These are phyloP conservation scores for Canavalia gladiata DNA, from an alignment of 306 rosid species.

Conservation along the genomic window DNA sequence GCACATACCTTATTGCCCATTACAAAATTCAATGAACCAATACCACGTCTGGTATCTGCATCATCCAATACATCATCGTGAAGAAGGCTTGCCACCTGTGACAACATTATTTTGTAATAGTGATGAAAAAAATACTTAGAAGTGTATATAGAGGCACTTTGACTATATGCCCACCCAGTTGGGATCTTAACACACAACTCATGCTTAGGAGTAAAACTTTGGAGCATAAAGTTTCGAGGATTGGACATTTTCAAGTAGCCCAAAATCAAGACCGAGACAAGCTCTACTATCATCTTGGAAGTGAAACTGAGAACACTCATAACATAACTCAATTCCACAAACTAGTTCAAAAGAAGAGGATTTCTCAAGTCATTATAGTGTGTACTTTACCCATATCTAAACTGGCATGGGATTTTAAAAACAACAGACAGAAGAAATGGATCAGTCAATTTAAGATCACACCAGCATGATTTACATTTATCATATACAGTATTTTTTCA, in stretches of 20 bases:
- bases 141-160: slow-evolving; percentile 1
- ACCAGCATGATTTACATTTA: not conserved
- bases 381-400: not conserved
- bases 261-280: not conserved
- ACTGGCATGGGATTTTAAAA: not conserved
- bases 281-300: not conserved
- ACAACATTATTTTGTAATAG: slow-evolving; percentile 38
- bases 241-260: not conserved
- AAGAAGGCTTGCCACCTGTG: slow-evolving; percentile 96
- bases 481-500: not conserved
- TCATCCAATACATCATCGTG: slow-evolving; percentile 99
- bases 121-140: not conserved
- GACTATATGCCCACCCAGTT: not conserved
- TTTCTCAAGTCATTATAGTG: not conserved
- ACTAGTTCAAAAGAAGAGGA: not conserved
- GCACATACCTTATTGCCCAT: slow-evolving; percentile 93
- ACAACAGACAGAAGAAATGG: not conserved
- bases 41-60: slow-evolving; percentile 95
- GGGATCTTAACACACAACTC: not conserved
- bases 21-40: slow-evolving; percentile 79
- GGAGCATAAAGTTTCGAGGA: not conserved
- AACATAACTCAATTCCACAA: not conserved
- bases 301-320: not conserved
- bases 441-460: not conserved
- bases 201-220: not conserved